A percentile compares a stretch with the other conserved stretches of the same genome.
These are phyloP conservation scores for Phytophthora gonapodyides DNA, from an alignment of 352 stramenopile species.

Conservation along the genomic window DNA sequence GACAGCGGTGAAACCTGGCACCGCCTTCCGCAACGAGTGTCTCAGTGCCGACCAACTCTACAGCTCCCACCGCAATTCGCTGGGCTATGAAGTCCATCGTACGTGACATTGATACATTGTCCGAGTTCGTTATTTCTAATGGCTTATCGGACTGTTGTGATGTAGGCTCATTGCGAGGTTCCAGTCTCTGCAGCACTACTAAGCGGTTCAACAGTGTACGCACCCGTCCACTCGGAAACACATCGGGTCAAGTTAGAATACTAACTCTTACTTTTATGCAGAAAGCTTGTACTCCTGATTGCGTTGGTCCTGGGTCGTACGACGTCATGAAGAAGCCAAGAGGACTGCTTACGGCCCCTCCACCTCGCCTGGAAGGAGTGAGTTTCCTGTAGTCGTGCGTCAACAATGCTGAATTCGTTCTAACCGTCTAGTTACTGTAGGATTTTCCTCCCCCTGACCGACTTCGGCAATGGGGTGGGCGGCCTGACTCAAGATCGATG, in stretches of 20 bases:
- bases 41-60: conserved; percentile 70
- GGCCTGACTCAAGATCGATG: conserved; percentile 50
- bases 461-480: conserved; percentile 51
- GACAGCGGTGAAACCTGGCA: conserved; percentile 58
- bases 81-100: conserved; percentile 76
- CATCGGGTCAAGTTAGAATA: not conserved
- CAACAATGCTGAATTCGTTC: not conserved
- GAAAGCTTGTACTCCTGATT: conserved; percentile 48
- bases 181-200: conserved; percentile 68
- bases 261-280: conserved; percentile 20
- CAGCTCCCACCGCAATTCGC: conserved; percentile 54
- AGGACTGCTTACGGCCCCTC: conserved; percentile 32
- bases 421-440: conserved; percentile 2
- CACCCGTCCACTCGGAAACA: not conserved
- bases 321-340: conserved; percentile 38
- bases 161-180: conserved; percentile 63
- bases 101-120: conserved; percentile 10
- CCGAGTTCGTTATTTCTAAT: not conserved
- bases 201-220: conserved; percentile 58
- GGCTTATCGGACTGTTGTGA: not conserved
- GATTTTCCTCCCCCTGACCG: conserved; percentile 37
- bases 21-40: conserved; percentile 68
- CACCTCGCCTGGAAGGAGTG: conserved; percentile 27
- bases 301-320: conserved; percentile 66
- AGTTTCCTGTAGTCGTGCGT: conserved; percentile 1